Base-by-base conservation (phyloP, 306 rosid species). In the Cucurbita pepo region DNA sequence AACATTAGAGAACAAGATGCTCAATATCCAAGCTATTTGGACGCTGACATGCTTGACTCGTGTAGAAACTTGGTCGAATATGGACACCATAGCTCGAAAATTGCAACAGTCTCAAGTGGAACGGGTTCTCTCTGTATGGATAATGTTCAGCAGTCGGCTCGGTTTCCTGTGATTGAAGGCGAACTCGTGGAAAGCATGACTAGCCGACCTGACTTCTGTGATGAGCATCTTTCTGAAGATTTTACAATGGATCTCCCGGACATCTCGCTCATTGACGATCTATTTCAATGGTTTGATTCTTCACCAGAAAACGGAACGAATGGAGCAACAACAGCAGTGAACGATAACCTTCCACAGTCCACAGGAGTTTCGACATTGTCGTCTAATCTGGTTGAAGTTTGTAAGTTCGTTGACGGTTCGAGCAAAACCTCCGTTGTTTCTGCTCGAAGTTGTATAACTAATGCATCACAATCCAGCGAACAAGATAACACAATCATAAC, bases 251-350 rank as follows among this genome's bases (percentile, higher is more conserved):
- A 82, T 43, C 30, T 80, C 53, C 80, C 86, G 7, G 80, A 85
- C 55, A 69, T 84, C 73, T 76, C 79, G 56, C 74, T 67, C 10
- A 36, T 78, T 75, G 97, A 93, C 55, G 96, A 86, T 74, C 79
- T 90, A 52, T 82, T 82, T 44, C 89, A 86, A 73, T 88, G 86
- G 91, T 80, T 88, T 75, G 75, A 44, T 72, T 77, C 87, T 75
- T 77, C 87, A 61, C 81, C 79, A 10, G 87, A 83, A 22, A 81
- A 79, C 30, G 76, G 72, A 58, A 64, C 25, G 8, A 5, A 69
- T 34, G 74, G 74, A 69, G 59, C 30, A 51, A 69, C 14, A 2
- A 8, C 22, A 1, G 58, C 84, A 73, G 56, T 80, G 78, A 79
- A 77, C 43, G 80, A 67, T 59, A 81, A 70, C 43, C 58, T 79